Conservation (phyloP, 2,329 filamentous ascomycete genomes). For the Colletotrichum sp. region DNA sequence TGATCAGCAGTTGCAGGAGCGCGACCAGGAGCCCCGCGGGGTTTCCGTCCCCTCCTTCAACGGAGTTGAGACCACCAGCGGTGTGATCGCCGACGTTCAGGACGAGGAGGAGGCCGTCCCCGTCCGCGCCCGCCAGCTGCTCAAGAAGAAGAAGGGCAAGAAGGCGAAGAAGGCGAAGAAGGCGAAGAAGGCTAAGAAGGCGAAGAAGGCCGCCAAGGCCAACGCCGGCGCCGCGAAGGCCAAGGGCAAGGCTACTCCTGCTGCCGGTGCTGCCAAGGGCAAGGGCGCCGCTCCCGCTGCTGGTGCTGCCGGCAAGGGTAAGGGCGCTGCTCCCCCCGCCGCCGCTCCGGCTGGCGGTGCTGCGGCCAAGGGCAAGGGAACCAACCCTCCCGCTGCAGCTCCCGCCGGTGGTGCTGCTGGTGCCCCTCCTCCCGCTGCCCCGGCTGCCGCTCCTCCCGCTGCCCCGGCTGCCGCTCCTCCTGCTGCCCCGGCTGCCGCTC, state of each 20-base stretch:
- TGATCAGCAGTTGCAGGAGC: constrained; percentile 8
- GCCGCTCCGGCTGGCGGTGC: neutral
- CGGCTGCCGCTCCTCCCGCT: neutral
- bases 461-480: neutral
- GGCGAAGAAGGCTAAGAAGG: constrained; percentile 6
- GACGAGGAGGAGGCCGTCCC: constrained; percentile 1
- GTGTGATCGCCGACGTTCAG: constrained; percentile 6
- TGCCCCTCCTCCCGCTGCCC: neutral
- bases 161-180: constrained; percentile 5
- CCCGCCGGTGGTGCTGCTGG: neutral
- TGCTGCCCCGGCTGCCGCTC: neutral
- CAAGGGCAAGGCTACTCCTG: neutral
- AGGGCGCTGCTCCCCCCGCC: neutral
- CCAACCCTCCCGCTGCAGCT: neutral
- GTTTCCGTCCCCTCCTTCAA: constrained; percentile 11
- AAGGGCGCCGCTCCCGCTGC: constrained; percentile 8
- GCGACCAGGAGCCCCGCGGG: constrained; percentile 6
- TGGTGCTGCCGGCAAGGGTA: neutral
- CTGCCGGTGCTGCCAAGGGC: neutral
- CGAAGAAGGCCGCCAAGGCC: constrained; percentile 1
- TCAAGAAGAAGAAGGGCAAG: constrained; percentile 16
- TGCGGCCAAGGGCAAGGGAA: constrained; percentile 10
- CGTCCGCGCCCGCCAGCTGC: constrained; percentile 4
- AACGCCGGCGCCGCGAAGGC: neutral
- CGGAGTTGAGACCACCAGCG: constrained; percentile 11